Conservation (phyloP, 202 grass and related monocot genomes). For the Zizania palustris region DNA sequence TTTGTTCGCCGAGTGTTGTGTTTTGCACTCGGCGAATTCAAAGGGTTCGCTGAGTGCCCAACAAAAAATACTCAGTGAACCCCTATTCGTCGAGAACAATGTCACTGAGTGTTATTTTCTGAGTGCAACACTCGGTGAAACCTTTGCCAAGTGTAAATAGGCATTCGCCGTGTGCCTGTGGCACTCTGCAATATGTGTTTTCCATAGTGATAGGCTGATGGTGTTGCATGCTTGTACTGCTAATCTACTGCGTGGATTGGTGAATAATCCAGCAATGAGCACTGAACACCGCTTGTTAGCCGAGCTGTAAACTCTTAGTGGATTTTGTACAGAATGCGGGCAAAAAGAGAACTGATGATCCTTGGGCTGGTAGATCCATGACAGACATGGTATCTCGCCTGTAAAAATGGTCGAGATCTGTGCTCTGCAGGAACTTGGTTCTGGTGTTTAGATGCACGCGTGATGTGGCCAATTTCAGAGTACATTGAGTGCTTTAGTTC, state of each 20-base stretch:
- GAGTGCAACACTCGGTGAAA: too few relatives aligned
- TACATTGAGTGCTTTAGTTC: background rate
- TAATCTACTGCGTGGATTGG: too few relatives aligned
- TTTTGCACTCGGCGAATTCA: too few relatives aligned
- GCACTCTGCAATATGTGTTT: too few relatives aligned
- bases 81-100: too few relatives aligned
- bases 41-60: too few relatives aligned
- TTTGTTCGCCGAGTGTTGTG: too few relatives aligned
- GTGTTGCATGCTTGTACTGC: background rate
- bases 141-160: too few relatives aligned
- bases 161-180: too few relatives aligned
- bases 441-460: background rate
- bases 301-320: background rate
- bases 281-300: background rate
- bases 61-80: too few relatives aligned
- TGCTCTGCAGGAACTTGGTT: background rate
- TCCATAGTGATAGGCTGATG: too few relatives aligned
- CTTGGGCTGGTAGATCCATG: background rate
- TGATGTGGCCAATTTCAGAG: background rate
- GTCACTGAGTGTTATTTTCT: too few relatives aligned
- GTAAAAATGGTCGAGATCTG: background rate
- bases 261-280: background rate
- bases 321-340: background rate
- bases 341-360: background rate
- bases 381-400: background rate